Percentiles rank a stretch among this genome's conserved stretches.
These are phyloP conservation scores for Pyrenochaeta sp. DNA, from an alignment of 2,329 filamentous ascomycete genomes.

Conservation along the genomic window DNA sequence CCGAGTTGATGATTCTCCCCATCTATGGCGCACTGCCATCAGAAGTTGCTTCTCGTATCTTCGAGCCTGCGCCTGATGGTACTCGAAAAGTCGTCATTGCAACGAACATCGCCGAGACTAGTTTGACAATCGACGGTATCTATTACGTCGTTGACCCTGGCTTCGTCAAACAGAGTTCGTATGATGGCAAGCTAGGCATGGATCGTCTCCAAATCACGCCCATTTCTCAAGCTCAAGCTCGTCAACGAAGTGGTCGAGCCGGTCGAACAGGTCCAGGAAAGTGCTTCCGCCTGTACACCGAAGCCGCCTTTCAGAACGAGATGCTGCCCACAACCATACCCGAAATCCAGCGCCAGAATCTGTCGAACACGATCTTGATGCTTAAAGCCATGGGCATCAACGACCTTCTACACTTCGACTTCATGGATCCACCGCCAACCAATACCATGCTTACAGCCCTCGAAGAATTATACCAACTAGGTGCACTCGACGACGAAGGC, in stretches of 20 bases:
- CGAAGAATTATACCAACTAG: constrained; percentile 92
- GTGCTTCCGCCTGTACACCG: constrained; percentile 87
- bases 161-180: constrained; percentile 97
- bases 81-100: constrained; percentile 94
- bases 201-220: constrained; percentile 94
- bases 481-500: constrained; percentile 93
- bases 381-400: constrained; percentile 99
- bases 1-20: constrained; percentile 89
- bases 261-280: constrained; percentile 95
- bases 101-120: constrained; percentile 98
- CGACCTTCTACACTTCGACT: constrained; percentile 95
- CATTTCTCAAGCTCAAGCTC: constrained; percentile 95
- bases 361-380: constrained; percentile 94
- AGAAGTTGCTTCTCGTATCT: constrained; percentile 93
- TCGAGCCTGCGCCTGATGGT: constrained; percentile 88
- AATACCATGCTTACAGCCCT: constrained; percentile 97
- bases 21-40: constrained; percentile 95
- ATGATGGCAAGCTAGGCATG: constrained; percentile 97
- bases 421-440: constrained; percentile 97
- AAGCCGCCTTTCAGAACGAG: constrained; percentile 93
- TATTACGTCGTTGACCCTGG: constrained; percentile 97
- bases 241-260: constrained; percentile 90
- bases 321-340: constrained; percentile 97
- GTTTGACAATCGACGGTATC: constrained; percentile 96
- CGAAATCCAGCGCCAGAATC: constrained; percentile 93